phyloP scores from a whole-genome alignment of 2,329 filamentous ascomycete genomes.

The Pseudocercospora macadamiae region DNA sequence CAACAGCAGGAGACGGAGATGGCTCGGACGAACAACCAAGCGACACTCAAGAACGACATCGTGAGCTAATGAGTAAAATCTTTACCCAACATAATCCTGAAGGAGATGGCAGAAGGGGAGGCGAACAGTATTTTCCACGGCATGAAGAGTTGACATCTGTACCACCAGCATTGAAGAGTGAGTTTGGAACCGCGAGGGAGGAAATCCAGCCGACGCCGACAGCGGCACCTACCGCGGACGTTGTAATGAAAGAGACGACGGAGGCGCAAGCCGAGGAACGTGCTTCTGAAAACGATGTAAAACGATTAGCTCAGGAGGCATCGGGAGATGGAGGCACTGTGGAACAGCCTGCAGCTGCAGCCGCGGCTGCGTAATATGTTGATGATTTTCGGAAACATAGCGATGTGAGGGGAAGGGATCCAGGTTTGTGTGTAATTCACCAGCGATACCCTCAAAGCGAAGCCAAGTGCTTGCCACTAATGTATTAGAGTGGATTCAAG shows the following conservation, averaged over 20 bases:
- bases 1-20: conserved; percentile 25
- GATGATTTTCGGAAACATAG: neutral
- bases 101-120: conserved; percentile 17
- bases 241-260: conserved; percentile 23
- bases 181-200: conserved; percentile 11
- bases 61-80: conserved; percentile 37
- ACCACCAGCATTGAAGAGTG: conserved; percentile 14
- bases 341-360: neutral
- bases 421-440: neutral
- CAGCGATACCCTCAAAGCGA: conserved; percentile 4
- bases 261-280: conserved; percentile 10
- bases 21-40: conserved; percentile 19
- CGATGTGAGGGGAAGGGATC: conserved; percentile 1
- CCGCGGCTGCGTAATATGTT: conserved; percentile 1
- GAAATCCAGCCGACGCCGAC: neutral
- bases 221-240: conserved; percentile 4
- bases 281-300: neutral
- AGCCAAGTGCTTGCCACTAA: neutral
- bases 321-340: neutral
- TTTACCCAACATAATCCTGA: conserved; percentile 33
- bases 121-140: conserved; percentile 30
- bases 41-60: conserved; percentile 32
- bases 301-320: neutral
- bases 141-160: conserved; percentile 16
- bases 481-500: neutral